These are phyloP conservation scores for Sugiyamaella qingdaonensis DNA, from an alignment of 805 yeast species.

Conservation along the genomic window DNA sequence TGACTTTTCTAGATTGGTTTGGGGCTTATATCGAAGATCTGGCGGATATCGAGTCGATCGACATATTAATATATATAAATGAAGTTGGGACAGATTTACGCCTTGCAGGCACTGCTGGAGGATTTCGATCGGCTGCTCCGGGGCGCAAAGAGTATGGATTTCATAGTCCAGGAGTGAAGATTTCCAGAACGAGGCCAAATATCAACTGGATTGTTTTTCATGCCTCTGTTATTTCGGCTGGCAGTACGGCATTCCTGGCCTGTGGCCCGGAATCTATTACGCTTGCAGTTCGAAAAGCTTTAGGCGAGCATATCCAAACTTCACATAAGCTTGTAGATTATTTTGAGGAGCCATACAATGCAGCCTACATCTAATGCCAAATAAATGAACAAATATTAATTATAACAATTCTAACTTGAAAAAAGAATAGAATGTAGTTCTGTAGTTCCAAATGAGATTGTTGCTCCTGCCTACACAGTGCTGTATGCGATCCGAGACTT, in stretches of 20 bases:
- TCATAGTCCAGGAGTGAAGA: background rate
- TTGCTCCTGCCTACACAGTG: too few relatives aligned
- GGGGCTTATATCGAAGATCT: constrained; percentile 37
- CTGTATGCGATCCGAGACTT: too few relatives aligned
- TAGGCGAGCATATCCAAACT: background rate
- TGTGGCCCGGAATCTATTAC: background rate
- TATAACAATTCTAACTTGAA: too few relatives aligned
- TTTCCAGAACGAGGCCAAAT: background rate
- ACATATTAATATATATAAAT: background rate
- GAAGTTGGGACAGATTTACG: background rate
- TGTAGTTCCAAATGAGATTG: background rate
- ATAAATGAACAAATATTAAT: background rate
- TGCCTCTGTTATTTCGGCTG: background rate
- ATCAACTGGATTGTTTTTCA: constrained; percentile 7
- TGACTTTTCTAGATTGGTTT: constrained; percentile 49
- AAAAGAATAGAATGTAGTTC: background rate
- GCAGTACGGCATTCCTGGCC: constrained; percentile 1
- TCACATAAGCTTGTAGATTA: background rate
- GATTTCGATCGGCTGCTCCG: background rate
- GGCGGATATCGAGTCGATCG: background rate
- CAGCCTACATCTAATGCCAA: background rate
- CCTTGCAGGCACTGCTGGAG: background rate
- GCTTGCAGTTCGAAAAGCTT: background rate
- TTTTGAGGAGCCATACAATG: background rate
- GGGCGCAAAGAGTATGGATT: too few relatives aligned